Evolutionary conservation across 176 grass and related monocot genomes (phyloP).

Genomic region (Avena insularis): DNA sequence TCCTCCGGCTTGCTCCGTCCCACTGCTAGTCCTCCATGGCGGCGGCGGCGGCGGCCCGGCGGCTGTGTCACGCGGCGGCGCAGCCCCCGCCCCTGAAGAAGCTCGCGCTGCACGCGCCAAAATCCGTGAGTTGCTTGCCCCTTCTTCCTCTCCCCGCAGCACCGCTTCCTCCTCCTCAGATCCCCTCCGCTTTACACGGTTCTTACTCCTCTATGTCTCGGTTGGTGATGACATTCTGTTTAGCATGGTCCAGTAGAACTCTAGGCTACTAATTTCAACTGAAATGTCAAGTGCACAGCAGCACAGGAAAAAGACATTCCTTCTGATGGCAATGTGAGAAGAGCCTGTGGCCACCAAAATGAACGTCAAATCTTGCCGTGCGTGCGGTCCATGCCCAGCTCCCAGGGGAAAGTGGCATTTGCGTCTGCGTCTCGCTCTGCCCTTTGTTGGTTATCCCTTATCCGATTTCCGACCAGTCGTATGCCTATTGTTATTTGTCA

Average conservation of each 20-base stretch:
- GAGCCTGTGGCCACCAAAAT: neutral
- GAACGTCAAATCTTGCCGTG: neutral
- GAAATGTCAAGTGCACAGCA: neutral
- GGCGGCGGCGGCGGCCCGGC: slow-evolving; percentile 41
- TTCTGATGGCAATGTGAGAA: neutral
- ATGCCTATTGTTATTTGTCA: neutral
- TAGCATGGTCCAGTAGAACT: neutral
- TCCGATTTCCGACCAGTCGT: neutral
- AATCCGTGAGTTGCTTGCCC: slow-evolving; percentile 51
- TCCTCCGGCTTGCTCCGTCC: neutral
- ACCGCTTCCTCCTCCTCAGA: neutral
- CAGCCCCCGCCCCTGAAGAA: slow-evolving; percentile 65
- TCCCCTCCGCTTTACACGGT: neutral
- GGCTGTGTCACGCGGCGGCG: slow-evolving; percentile 46
- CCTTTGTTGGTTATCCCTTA: slow-evolving; percentile 7
- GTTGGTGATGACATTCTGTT: neutral
- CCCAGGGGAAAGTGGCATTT: neutral
- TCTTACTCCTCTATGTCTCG: neutral
- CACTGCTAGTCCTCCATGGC: slow-evolving; percentile 25
- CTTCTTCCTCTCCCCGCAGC: neutral
- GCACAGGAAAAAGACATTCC: neutral
- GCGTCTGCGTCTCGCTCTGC: neutral
- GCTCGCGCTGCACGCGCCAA: slow-evolving; percentile 63
- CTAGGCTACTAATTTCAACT: slow-evolving; percentile 2
- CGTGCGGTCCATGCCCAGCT: neutral